These are phyloP conservation scores for Trifolium subterraneum DNA, from an alignment of 306 rosid species.

Conservation along the genomic window DNA sequence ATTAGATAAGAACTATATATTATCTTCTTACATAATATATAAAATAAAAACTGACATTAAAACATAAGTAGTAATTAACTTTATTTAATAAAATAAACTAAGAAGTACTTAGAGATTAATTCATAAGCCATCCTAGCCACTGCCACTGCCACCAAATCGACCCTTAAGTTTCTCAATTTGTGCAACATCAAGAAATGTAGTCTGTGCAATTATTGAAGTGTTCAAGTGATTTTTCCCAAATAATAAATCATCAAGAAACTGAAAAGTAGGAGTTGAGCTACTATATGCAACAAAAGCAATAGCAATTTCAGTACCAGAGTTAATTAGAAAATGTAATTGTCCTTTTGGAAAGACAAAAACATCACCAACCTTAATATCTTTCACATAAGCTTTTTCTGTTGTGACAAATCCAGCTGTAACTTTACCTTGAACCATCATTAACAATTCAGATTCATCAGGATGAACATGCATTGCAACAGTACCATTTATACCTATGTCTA, in stretches of 20 bases:
- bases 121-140: too few relatives aligned
- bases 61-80: too few relatives aligned
- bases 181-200: too few relatives aligned
- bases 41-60: too few relatives aligned
- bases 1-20: too few relatives aligned
- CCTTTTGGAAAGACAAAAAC: background rate
- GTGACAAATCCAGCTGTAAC: background rate
- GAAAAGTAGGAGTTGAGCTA: background rate
- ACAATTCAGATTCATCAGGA: background rate
- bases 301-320: background rate
- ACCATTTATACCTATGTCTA: background rate
- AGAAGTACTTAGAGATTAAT: too few relatives aligned
- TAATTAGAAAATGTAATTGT: background rate
- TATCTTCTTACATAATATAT: too few relatives aligned
- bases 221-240: background rate
- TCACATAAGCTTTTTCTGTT: background rate
- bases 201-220: background rate
- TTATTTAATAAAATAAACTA: too few relatives aligned
- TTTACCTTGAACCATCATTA: background rate
- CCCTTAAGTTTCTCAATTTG: too few relatives aligned
- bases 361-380: background rate
- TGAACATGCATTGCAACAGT: background rate
- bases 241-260: background rate
- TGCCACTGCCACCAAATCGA: too few relatives aligned
- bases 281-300: background rate